phyloP scores from a whole-genome alignment of 2,329 filamentous ascomycete species.

The Myriosclerotinia scirpicola region DNA sequence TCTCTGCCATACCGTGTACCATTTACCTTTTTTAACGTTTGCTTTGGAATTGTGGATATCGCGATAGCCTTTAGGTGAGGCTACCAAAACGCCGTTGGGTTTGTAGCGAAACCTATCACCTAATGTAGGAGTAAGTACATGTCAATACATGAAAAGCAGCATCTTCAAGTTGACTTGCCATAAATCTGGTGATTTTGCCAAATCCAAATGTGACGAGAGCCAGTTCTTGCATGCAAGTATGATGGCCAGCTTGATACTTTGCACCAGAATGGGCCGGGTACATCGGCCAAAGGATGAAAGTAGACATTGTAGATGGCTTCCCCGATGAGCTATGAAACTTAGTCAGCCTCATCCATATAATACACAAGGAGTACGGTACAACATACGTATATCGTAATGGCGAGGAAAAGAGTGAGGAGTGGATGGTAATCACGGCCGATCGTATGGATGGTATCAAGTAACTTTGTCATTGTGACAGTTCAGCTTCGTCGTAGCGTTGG shows the following conservation, averaged over 20 bases:
- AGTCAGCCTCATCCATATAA: no score
- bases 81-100: conserved; percentile 2
- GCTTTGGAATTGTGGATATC: conserved; percentile 10
- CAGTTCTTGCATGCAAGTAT: conserved; percentile 41
- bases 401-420: no score
- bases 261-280: conserved; percentile 31
- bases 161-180: conserved; percentile 41
- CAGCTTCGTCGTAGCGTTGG: no score
- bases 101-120: conserved; percentile 5
- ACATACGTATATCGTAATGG: no score
- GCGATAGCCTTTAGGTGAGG: background rate
- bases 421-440: no score
- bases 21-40: conserved; percentile 4
- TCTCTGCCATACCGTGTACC: conserved; percentile 5
- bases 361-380: no score
- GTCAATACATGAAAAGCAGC: background rate
- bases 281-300: conserved; percentile 24
- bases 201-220: conserved; percentile 41
- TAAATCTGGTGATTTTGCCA: conserved; percentile 41
- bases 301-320: conserved; percentile 24
- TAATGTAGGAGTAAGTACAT: background rate
- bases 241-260: conserved; percentile 36
- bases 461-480: no score
- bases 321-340: background rate
- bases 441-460: no score